Percentiles rank a stretch among this genome's conserved stretches.
These are phyloP conservation scores for Pleurotus tuoliensis DNA, from an alignment of 768 basidiomycete species.

Conservation along the genomic window DNA sequence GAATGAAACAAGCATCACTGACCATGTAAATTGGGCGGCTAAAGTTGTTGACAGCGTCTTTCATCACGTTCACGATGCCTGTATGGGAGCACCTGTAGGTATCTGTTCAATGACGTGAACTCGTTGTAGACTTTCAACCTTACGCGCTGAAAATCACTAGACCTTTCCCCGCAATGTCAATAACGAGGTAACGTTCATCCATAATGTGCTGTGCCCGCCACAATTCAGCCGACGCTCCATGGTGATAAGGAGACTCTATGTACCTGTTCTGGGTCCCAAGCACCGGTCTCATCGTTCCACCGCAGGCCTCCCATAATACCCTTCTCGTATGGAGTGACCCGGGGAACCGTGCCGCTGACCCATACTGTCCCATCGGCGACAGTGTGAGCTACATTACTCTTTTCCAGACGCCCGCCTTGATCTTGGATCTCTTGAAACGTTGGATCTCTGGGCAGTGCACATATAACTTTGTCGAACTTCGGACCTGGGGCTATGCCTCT, in stretches of 20 bases:
- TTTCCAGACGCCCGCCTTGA: conserved; percentile 54
- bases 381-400: conserved; percentile 54
- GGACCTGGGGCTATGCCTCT: conserved; percentile 73
- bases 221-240: not conserved
- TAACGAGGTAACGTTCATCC: conserved; percentile 77
- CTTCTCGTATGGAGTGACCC: conserved; percentile 62
- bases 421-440: conserved; percentile 60
- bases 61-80: conserved; percentile 43
- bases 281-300: conserved; percentile 42
- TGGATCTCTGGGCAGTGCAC: conserved; percentile 65
- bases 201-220: conserved; percentile 53
- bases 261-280: conserved; percentile 58
- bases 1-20: not conserved
- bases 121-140: conserved; percentile 25
- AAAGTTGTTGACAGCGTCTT: conserved; percentile 60
- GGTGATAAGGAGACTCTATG: not conserved
- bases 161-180: conserved; percentile 81
- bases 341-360: conserved; percentile 79
- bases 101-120: not conserved
- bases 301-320: conserved; percentile 67
- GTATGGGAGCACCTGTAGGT: conserved; percentile 7
- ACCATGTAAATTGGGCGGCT: conserved; percentile 77
- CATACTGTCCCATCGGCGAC: conserved; percentile 63
- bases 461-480: conserved; percentile 50
- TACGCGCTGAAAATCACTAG: conserved; percentile 82